These are phyloP conservation scores for Ophiostoma fasciatum DNA, from an alignment of 2,329 filamentous ascomycete species.

Conservation along the genomic window DNA sequence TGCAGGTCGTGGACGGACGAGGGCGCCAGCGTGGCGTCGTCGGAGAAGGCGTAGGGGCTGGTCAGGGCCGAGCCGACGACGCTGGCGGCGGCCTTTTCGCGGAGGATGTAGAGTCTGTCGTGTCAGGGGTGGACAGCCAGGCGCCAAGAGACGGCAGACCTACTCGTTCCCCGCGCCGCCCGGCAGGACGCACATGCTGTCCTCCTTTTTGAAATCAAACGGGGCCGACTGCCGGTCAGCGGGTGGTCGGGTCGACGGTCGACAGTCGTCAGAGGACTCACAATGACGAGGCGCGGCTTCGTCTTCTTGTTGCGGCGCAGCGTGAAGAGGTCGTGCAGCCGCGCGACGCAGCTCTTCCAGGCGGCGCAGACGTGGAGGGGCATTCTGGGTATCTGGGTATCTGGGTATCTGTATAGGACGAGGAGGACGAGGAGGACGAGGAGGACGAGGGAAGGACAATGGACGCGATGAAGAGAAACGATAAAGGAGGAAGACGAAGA, in stretches of 20 bases:
- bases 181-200: conserved; percentile 28
- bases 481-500: no score
- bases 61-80: conserved; percentile 9
- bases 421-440: no score
- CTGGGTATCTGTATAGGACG: not conserved
- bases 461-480: no score
- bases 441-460: no score
- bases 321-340: conserved; percentile 27
- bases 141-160: conserved; percentile 17
- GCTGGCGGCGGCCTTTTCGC: conserved; percentile 12
- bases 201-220: conserved; percentile 42
- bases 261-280: conserved; percentile 16
- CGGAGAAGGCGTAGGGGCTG: conserved; percentile 6
- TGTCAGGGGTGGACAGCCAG: no score
- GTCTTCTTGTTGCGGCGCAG: conserved; percentile 27
- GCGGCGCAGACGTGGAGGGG: conserved; percentile 20
- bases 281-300: conserved; percentile 30
- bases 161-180: conserved; percentile 46
- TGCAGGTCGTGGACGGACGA: conserved; percentile 6
- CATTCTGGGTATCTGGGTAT: conserved; percentile 8
- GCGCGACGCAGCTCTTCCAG: conserved; percentile 28
- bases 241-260: not conserved
- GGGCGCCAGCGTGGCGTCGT: conserved; percentile 4
- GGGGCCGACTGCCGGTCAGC: conserved; percentile 34
- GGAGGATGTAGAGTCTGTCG: conserved; percentile 9